Evolutionary conservation across 1,284 basidiomycete species (phyloP).

Genomic region (Fomitiporia mediterranea): DNA sequence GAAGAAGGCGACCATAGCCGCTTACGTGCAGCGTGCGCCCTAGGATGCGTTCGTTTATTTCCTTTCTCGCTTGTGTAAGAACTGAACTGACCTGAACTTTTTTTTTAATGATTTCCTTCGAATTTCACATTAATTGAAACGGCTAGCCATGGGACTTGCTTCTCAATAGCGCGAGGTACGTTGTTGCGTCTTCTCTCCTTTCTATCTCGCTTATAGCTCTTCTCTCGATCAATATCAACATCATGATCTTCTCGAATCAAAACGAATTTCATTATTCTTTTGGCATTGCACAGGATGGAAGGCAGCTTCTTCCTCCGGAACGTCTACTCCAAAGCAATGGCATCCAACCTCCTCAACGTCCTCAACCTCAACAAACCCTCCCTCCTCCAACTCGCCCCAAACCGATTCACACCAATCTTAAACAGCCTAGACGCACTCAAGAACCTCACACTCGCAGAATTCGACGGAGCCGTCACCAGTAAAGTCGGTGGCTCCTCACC

Average conservation of each 20-base stretch:
- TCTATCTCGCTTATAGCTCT: neutral
- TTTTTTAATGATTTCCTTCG: too few relatives aligned
- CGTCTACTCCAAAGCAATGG: slow-evolving; percentile 84
- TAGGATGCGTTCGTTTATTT: slow-evolving; percentile 67
- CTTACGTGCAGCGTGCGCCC: slow-evolving; percentile 69
- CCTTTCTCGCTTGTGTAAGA: slow-evolving; percentile 10
- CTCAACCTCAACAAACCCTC: slow-evolving; percentile 56
- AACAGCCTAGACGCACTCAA: slow-evolving; percentile 42
- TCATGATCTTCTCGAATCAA: too few relatives aligned
- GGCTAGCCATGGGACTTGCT: slow-evolving; percentile 14
- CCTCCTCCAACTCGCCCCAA: slow-evolving; percentile 47
- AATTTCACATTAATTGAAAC: slow-evolving; percentile 8
- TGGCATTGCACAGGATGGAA: slow-evolving; percentile 52
- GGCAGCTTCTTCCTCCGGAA: slow-evolving; percentile 59
- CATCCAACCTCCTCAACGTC: slow-evolving; percentile 67
- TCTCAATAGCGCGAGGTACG: slow-evolving; percentile 10
- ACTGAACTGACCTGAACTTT: slow-evolving; percentile 7
- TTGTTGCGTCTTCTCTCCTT: neutral
- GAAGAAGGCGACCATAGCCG: slow-evolving; percentile 79
- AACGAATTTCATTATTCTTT: too few relatives aligned
- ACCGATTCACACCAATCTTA: slow-evolving; percentile 46
- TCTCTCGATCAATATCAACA: neutral
- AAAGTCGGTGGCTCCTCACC: slow-evolving; percentile 76
- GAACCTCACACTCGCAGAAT: slow-evolving; percentile 52
- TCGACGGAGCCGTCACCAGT: slow-evolving; percentile 67